A percentile compares a stretch with the other conserved stretches of the same genome.
Evolutionary conservation across 1,284 basidiomycete genomes (phyloP).

Genomic region (Ceratobasidium sp.): DNA sequence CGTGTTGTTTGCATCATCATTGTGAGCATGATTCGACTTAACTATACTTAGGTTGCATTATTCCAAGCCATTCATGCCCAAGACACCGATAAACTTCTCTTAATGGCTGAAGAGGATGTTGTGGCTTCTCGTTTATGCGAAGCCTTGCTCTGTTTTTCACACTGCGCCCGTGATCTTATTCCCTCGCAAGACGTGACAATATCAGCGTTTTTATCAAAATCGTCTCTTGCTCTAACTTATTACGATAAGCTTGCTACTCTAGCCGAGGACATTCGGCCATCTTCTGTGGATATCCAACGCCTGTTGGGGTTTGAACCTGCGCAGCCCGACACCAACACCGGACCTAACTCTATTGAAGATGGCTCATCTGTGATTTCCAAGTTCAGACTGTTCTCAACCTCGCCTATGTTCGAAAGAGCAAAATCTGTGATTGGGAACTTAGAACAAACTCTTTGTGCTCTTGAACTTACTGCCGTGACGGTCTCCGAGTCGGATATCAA

Average conservation of each 20-base stretch:
- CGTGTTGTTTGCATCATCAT: neutral
- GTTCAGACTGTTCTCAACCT: conserved; percentile 28
- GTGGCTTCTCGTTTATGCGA: neutral
- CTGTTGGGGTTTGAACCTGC: conserved; percentile 32
- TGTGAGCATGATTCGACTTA: neutral
- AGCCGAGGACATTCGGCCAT: neutral
- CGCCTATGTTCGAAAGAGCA: conserved; percentile 6
- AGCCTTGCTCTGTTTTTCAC: conserved; percentile 34
- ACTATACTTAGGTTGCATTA: neutral
- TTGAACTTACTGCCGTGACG: neutral
- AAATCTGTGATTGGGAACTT: neutral
- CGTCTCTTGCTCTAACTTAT: conserved; percentile 15
- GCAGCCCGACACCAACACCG: neutral
- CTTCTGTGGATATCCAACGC: conserved; percentile 3
- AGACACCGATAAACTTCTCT: neutral
- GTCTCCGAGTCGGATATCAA: conserved; percentile 20
- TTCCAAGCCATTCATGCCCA: conserved; percentile 12
- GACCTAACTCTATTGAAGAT: neutral
- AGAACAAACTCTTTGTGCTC: conserved; percentile 3
- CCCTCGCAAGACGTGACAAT: neutral
- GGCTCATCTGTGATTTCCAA: neutral
- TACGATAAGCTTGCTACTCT: conserved; percentile 6
- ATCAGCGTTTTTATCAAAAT: neutral
- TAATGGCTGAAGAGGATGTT: conserved; percentile 1
- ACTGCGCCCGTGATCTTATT: neutral